A percentile compares a stretch with the other conserved stretches of the same genome.
Conservation (phyloP, 2,329 filamentous ascomycete species). For the Apiospora rasikravindrae region DNA sequence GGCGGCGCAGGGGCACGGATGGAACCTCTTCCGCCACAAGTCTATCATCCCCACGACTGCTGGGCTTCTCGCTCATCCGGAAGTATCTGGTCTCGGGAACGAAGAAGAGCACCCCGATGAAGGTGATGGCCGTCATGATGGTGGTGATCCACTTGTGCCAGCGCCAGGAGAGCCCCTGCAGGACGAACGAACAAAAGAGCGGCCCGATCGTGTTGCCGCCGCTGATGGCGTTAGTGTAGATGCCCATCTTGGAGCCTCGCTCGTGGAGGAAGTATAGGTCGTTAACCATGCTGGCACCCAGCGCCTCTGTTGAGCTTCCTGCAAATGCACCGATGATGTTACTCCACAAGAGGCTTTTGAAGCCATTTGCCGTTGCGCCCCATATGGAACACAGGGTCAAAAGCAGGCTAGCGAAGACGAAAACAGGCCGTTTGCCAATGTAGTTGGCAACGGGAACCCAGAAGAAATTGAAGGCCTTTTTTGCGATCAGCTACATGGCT, state of each 20-base stretch:
- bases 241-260: constrained; percentile 38
- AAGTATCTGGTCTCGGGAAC: constrained; percentile 38
- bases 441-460: constrained; percentile 54
- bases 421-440: constrained; percentile 51
- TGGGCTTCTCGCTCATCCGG: background rate
- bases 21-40: background rate
- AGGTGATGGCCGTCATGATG: constrained; percentile 36
- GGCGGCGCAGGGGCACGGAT: background rate
- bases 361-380: constrained; percentile 48
- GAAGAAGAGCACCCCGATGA: constrained; percentile 35
- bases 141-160: constrained; percentile 40
- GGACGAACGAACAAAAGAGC: constrained; percentile 38
- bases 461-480: constrained; percentile 54
- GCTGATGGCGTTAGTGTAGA: constrained; percentile 39
- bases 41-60: constrained; percentile 13
- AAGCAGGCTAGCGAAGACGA: constrained; percentile 47
- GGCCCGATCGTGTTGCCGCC: constrained; percentile 40
- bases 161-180: constrained; percentile 37
- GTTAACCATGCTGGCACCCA: constrained; percentile 43
- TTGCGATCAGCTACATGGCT: constrained; percentile 28
- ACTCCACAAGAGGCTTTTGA: constrained; percentile 49
- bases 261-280: constrained; percentile 42
- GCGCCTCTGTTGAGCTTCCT: constrained; percentile 49
- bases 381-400: constrained; percentile 48
- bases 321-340: constrained; percentile 52